These are phyloP conservation scores for Eimeria brunetti DNA, from an alignment of 169 alveolate species.

Conservation along the genomic window DNA sequence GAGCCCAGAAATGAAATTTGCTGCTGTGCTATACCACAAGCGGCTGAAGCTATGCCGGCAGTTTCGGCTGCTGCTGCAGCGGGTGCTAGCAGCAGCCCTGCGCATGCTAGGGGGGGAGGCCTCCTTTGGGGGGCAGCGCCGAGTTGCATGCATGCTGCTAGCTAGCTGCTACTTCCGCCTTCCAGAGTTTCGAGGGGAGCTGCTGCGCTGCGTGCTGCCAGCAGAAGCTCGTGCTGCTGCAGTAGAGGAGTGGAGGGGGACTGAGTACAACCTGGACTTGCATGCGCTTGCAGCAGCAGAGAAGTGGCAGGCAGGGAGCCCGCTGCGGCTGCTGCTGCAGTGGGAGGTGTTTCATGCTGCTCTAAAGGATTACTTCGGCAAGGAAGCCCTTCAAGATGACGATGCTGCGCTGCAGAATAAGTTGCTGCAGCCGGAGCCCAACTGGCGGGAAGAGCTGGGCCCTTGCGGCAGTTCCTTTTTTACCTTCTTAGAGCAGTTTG, in stretches of 20 bases:
- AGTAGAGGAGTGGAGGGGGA: slow-evolving; percentile 82
- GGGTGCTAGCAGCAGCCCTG: slow-evolving; percentile 65
- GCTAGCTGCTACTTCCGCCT: slow-evolving; percentile 75
- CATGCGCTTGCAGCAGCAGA: slow-evolving; percentile 26
- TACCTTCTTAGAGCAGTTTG: slow-evolving; percentile 81
- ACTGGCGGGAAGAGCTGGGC: slow-evolving; percentile 58
- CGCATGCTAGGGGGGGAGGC: slow-evolving; percentile 75
- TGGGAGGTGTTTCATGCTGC: slow-evolving; percentile 66
- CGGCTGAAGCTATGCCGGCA: slow-evolving; percentile 81
- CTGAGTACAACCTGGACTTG: slow-evolving; percentile 70
- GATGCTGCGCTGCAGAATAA: slow-evolving; percentile 2
- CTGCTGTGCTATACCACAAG: slow-evolving; percentile 59
- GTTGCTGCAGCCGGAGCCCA: not conserved
- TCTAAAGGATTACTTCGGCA: slow-evolving; percentile 72
- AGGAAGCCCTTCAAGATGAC: slow-evolving; percentile 9
- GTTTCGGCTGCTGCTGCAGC: slow-evolving; percentile 74
- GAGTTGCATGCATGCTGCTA: slow-evolving; percentile 62
- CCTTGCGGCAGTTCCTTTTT: slow-evolving; percentile 71
- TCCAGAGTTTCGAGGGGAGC: slow-evolving; percentile 74
- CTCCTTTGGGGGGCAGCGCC: slow-evolving; percentile 79
- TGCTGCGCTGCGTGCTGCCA: slow-evolving; percentile 65
- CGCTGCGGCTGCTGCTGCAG: slow-evolving; percentile 60
- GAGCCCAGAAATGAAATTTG: not conserved
- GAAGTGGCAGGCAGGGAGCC: slow-evolving; percentile 20
- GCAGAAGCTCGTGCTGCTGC: slow-evolving; percentile 16